Evolutionary conservation across 352 stramenopile genomes (phyloP), one percentile per base, ranked within the genome.

Genomic region (Pythium folliculosum): DNA sequence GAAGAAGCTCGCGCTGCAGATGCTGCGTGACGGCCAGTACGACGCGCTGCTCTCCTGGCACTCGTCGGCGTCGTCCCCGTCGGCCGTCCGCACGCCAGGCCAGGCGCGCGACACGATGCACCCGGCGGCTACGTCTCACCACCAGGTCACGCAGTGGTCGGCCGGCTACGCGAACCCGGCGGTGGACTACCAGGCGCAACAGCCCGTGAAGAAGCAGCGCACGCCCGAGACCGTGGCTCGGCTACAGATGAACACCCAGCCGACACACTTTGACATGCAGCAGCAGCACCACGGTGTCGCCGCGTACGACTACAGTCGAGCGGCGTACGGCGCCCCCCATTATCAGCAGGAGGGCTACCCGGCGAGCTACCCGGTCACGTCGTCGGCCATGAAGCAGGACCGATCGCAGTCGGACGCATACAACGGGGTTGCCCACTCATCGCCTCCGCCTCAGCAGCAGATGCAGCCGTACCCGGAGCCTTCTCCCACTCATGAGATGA

Each of bases 1-100:
- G 75, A 81, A 81, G 57, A 95, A 95, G 62, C 79, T 78, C 27
- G 83, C 86, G 47, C 74, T 92, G 54, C 81, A 91, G 67, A 82
- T 92, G 62, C 74, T 95, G 7, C 84, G 86, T 32, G 88, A 93
- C 47, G 84, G 77, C 30, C 82, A 92, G 58, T 92, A 82, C 71
- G 77, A 91, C 56, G 83, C 92, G 56, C 69, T 95, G 17, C 71
- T 95, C 16, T 76, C 72, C 30, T 92, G 86, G 86, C 67, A 86
- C 47, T 69, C 72, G 38, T 80, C 78, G 13, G 73, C 72, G 5
- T 44, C 21, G 67, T 72, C 43, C 37, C 63, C 63, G 8, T 71
- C 78, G 21, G 61, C n/a, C 66, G 65, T 37, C 57, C 83, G 48
- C 27, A 40, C 35, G 53, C 45, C 44, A 4, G 50, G 44, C 47